Percentiles rank a stretch among this genome's conserved stretches.
Evolutionary conservation across 768 basidiomycete genomes (phyloP).

Genomic region (Sutorius australiensis): DNA sequence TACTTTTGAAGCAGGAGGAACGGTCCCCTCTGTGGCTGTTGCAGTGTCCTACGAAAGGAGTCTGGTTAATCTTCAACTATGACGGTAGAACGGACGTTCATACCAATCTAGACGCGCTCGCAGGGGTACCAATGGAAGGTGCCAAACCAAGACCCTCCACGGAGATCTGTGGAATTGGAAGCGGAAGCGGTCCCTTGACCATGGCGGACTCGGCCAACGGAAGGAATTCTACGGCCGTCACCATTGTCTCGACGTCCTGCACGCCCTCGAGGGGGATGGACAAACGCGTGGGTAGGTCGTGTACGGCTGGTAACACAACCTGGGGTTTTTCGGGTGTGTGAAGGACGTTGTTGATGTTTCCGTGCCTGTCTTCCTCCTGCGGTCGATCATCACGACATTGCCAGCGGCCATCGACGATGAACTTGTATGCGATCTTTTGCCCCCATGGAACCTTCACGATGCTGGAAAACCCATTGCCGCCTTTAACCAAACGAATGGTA

Average conservation of each 20-base stretch:
- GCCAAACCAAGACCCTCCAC: conserved; percentile 11
- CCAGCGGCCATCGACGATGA: conserved; percentile 75
- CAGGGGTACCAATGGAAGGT: conserved; percentile 35
- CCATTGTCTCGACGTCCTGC: conserved; percentile 21
- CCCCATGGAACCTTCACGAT: conserved; percentile 56
- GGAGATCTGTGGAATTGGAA: conserved; percentile 18
- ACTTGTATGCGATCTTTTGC: conserved; percentile 69
- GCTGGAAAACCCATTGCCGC: conserved; percentile 52
- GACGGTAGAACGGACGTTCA: neutral
- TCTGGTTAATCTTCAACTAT: neutral
- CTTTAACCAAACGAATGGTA: conserved; percentile 52
- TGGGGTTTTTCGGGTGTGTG: conserved; percentile 47
- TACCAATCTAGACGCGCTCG: conserved; percentile 20
- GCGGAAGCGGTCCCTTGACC: conserved; percentile 8
- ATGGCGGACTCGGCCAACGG: conserved; percentile 9
- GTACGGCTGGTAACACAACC: neutral
- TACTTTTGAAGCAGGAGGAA: conserved; percentile 5
- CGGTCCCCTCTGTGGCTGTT: conserved; percentile 16
- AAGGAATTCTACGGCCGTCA: conserved; percentile 25
- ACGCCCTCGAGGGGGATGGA: conserved; percentile 10
- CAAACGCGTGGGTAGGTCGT: conserved; percentile 9
- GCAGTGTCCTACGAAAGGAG: conserved; percentile 19
- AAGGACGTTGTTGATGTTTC: conserved; percentile 71
- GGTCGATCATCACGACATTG: conserved; percentile 48
- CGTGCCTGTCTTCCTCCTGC: conserved; percentile 56